Evolutionary conservation across 805 yeast species (phyloP).

Genomic region (Komagataella populi): DNA sequence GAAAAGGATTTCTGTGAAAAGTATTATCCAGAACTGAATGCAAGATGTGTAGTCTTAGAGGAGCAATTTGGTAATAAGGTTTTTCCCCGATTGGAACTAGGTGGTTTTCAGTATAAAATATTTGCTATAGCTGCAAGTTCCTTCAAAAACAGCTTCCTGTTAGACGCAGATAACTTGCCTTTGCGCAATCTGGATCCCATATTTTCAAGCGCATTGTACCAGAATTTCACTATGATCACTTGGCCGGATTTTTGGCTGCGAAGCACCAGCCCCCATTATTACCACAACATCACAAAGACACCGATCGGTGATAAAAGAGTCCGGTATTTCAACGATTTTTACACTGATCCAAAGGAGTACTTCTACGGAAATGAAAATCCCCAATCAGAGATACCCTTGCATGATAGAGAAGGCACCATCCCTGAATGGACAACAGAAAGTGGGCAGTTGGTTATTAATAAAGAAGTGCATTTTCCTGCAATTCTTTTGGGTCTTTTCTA

Average conservation of each 20-base stretch:
- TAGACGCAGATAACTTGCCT: constrained; percentile 72
- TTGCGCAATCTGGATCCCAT: constrained; percentile 47
- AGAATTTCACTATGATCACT: constrained; percentile 32
- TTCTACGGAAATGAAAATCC: constrained; percentile 20
- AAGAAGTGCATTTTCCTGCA: constrained; percentile 40
- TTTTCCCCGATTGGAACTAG: constrained; percentile 31
- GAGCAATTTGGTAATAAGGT: constrained; percentile 46
- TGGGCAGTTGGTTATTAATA: constrained; percentile 51
- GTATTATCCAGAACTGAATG: constrained; percentile 48
- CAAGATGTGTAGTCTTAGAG: constrained; percentile 51
- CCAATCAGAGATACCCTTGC: constrained; percentile 27
- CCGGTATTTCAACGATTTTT: constrained; percentile 17
- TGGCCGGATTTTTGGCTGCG: constrained; percentile 92
- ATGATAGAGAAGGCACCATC: constrained; percentile 54
- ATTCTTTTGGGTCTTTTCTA: constrained; percentile 50
- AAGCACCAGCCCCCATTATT: constrained; percentile 62
- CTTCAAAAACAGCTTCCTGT: constrained; percentile 54
- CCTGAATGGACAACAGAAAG: constrained; percentile 62
- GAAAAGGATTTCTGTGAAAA: constrained; percentile 59
- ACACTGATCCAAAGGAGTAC: constrained; percentile 16
- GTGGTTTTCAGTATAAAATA: constrained; percentile 58
- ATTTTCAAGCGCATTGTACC: constrained; percentile 44
- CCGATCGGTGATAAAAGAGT: constrained; percentile 21
- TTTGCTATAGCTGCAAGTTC: constrained; percentile 60
- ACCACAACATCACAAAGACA: constrained; percentile 52